A percentile compares a stretch with the other conserved stretches of the same genome.
Conservation (phyloP, 441 rosid genomes). For the Populus hybrid region DNA sequence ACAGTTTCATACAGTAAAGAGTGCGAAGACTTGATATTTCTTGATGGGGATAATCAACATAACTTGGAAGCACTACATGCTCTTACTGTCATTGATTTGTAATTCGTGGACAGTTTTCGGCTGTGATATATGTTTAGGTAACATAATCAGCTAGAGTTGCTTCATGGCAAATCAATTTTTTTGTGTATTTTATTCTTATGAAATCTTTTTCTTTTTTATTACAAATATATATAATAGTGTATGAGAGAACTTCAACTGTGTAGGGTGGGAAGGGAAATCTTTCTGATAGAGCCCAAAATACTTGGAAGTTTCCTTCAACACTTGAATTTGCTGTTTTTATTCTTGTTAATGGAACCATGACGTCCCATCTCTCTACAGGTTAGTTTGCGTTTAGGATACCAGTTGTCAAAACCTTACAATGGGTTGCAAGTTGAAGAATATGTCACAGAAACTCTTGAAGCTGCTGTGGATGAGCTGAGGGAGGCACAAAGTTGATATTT, state of each 20-base stretch:
- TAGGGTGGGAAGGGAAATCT: background rate
- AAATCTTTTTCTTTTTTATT: no score
- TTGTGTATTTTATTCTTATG: background rate
- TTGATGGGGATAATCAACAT: slow-evolving; percentile 13
- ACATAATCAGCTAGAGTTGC: background rate
- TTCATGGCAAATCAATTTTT: background rate
- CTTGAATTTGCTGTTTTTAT: background rate
- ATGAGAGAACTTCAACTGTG: background rate
- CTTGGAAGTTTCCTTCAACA: no score
- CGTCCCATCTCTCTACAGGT: background rate
- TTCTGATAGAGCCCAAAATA: background rate
- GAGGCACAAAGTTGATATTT: background rate
- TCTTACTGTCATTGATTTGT: slow-evolving; percentile 19
- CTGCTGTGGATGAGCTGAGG: background rate
- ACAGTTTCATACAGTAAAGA: slow-evolving; percentile 20
- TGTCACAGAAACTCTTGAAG: background rate
- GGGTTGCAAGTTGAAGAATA: background rate
- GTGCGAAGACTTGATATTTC: slow-evolving; percentile 23
- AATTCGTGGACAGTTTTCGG: slow-evolving; percentile 14
- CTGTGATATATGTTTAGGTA: background rate
- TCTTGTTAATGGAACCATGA: background rate
- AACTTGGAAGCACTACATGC: slow-evolving; percentile 23
- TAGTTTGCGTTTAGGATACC: background rate
- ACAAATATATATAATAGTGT: background rate
- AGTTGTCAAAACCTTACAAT: background rate